phyloP scores from a whole-genome alignment of 2,329 filamentous ascomycete genomes.

The Aspergillus fijiensis region DNA sequence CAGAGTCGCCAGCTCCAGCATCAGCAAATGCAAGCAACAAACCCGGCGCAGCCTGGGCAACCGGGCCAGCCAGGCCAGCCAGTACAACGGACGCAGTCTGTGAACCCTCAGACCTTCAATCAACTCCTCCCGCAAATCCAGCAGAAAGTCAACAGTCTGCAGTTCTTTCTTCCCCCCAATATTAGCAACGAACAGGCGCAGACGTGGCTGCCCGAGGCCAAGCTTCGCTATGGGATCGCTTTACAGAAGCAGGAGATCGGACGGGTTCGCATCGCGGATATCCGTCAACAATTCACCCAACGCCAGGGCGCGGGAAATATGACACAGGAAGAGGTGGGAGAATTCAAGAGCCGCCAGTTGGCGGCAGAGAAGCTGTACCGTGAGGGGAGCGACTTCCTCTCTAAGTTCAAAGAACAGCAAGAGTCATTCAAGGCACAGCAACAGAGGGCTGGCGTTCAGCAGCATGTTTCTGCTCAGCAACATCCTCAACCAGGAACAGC shows the following conservation, averaged over 20 bases:
- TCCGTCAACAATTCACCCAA: conserved; percentile 40
- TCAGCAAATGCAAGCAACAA: conserved; percentile 26
- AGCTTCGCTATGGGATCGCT: conserved; percentile 48
- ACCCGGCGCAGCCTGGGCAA: conserved; percentile 14
- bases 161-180: conserved; percentile 47
- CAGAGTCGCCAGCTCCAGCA: conserved; percentile 27
- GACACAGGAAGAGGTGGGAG: conserved; percentile 43
- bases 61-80: conserved; percentile 24
- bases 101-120: conserved; percentile 40
- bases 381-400: conserved; percentile 48
- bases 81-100: conserved; percentile 33
- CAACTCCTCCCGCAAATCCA: conserved; percentile 49
- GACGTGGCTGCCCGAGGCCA: conserved; percentile 49
- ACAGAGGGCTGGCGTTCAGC: conserved; percentile 26
- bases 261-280: conserved; percentile 43
- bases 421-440: conserved; percentile 44
- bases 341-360: conserved; percentile 44
- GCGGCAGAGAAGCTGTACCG: conserved; percentile 42
- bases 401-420: conserved; percentile 51
- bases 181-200: conserved; percentile 45
- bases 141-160: conserved; percentile 45
- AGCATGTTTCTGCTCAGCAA: conserved; percentile 16
- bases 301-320: conserved; percentile 42
- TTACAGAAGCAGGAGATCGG: conserved; percentile 51
- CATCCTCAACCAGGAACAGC: conserved; percentile 21